Evolutionary conservation across 345 rosid species (phyloP), one percentile per base, ranked within the genome.

Genomic region (Cardamine chenopodiifolia): DNA sequence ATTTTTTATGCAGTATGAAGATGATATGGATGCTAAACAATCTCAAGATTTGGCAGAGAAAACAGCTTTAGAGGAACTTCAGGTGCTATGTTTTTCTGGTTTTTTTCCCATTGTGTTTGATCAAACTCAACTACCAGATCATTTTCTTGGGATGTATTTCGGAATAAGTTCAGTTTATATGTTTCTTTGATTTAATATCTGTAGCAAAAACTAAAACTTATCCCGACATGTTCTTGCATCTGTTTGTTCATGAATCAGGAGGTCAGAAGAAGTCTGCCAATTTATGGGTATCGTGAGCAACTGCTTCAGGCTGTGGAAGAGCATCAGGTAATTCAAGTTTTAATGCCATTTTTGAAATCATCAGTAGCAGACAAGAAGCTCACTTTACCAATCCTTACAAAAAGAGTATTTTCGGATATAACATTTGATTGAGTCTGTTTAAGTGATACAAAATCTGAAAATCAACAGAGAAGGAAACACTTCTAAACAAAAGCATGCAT

Each of bases 261-360:
- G 74, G 99, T 90, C 31, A 83, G 97, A 45, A 95, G 83, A 84
- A 84, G 84, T 61, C 84, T 95, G 55, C 99, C 99, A 26, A 87
- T 95, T 59, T 95, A 87, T 74, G 90, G 83, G 10, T 90, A 86
- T 74, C 92, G 97, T 68, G 97, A 89, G 39, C 85, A 86, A 52
- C 81, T 95, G 40, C 97, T 95, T 53, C 53, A 86, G 80, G 97
- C 99, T 70, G 82, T 92, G 75, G 66, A 81, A 54, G 80, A 84
- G 29, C 86, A 84, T 82, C 99, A 95, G 95, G 98, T 92, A 63
- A 59, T 72, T 42, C 14, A 53, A 71, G 42, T 66, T 75, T 58
- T 60, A 31, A 35, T 70, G 26, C 10, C 35, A 39, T 26, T n/a
- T 23, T 18, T 28, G 11, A 45, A 34, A n/a, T 29, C 25, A 69